Evolutionary conservation across 2,329 filamentous ascomycete genomes (phyloP), one percentile per base, ranked within the genome.

Genomic region (Coleophoma cylindrospora): DNA sequence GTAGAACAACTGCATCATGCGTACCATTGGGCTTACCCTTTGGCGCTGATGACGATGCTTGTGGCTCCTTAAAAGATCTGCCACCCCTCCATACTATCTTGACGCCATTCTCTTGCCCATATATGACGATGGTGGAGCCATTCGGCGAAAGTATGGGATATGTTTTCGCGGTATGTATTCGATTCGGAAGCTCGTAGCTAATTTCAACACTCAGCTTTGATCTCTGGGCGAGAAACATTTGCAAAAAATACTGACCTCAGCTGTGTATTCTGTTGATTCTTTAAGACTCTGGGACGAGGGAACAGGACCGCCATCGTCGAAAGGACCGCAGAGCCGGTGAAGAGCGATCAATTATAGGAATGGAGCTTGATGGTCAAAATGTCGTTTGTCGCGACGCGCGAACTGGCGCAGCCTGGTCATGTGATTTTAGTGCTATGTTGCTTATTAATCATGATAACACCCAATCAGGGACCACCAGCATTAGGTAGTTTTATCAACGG

Each of bases 21-120:
- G 67, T 57, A 12, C 80, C 80, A 55, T 83, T 84, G 43, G 72
- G 70, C 55, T 78, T 80, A 51, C 70, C 68, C 51, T 68, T 68
- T 45, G 61, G 53, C 7, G 50, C 48, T 43, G 61, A 55, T 14
- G 61, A 51, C 2, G 57, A 53, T 14, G 62, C 58, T 47, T 73
- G 70, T 36, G 69, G 65, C 22, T 70, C 54, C 61, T 81, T 84
- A 58, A 86, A 78, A n/a, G 73, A 71, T 46, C 74, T 74, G 11
- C 82, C 82, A 43, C 83, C 83, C 40, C 80, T 75, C 83, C 83
- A 86, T 21, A 81, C 65, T 36, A 86, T 60, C 3, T 76, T 81
- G 40, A 84, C 66, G 41, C 83, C 83, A 63, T 77, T 81, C 52
- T 84, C 80, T 57, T 85, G 81, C 43, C 79, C 81, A 58, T 84